Evolutionary conservation across 495 filamentous ascomycete species (phyloP).

Genomic region (Parathielavia appendiculata): DNA sequence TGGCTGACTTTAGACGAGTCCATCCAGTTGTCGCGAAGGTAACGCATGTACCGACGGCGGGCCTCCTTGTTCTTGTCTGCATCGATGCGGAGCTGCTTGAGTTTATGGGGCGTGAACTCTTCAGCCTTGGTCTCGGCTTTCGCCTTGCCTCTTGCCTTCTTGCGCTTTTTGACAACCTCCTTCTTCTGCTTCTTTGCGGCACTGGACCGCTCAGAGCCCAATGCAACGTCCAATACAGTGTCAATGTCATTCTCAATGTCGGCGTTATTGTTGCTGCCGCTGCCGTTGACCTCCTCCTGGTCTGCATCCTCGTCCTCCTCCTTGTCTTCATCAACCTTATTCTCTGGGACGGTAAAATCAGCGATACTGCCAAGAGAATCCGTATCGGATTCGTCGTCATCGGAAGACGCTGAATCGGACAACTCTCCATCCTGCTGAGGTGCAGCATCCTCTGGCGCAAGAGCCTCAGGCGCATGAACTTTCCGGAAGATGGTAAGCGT

Average conservation of each 20-base stretch:
- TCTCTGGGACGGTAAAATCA: slow-evolving; percentile 56
- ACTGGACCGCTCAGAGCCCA: background rate
- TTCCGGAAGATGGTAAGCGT: slow-evolving; percentile 69
- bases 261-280: background rate
- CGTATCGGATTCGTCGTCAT: slow-evolving; percentile 34
- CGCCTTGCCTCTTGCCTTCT: slow-evolving; percentile 28
- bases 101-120: slow-evolving; percentile 25
- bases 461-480: slow-evolving; percentile 56
- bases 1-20: slow-evolving; percentile 76
- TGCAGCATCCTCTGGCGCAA: slow-evolving; percentile 1
- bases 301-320: slow-evolving; percentile 24
- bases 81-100: slow-evolving; percentile 46
- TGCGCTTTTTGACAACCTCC: slow-evolving; percentile 22
- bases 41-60: slow-evolving; percentile 56
- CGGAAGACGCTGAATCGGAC: slow-evolving; percentile 22
- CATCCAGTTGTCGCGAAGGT: slow-evolving; percentile 64
- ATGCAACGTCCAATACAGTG: slow-evolving; percentile 15
- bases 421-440: slow-evolving; percentile 16
- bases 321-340: slow-evolving; percentile 35
- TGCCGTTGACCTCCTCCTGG: background rate
- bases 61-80: slow-evolving; percentile 55
- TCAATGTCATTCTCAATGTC: slow-evolving; percentile 12
- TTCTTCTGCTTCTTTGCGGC: slow-evolving; percentile 4
- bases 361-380: slow-evolving; percentile 46
- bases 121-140: slow-evolving; percentile 26